phyloP scores from a whole-genome alignment of 148 eudicot genomes.

The Vaccinium macrocarpon region DNA sequence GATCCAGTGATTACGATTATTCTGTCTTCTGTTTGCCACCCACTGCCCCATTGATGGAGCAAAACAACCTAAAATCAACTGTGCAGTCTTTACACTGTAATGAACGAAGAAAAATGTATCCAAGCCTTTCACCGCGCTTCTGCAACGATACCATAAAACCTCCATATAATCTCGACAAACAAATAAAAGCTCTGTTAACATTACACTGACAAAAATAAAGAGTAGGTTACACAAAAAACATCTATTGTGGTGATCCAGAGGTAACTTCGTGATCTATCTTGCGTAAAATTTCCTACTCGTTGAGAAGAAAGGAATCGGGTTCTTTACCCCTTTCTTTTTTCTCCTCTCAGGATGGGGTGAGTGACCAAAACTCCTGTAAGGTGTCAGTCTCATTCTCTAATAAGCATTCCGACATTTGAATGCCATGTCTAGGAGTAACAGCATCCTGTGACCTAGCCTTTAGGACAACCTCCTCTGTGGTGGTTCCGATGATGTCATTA shows the following conservation, averaged over 20 bases:
- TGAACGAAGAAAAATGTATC: not conserved
- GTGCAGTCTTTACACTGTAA: not conserved
- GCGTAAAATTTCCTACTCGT: not conserved
- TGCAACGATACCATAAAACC: not conserved
- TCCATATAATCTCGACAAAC: not conserved
- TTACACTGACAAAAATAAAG: not conserved
- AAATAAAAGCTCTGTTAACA: not conserved
- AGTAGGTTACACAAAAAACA: not conserved
- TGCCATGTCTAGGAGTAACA: constrained; percentile 17
- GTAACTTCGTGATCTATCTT: not conserved
- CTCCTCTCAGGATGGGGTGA: not conserved
- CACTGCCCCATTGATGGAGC: not conserved
- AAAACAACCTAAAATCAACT: not conserved
- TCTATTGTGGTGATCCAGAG: not conserved
- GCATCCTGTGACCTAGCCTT: constrained; percentile 44
- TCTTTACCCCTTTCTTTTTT: not conserved
- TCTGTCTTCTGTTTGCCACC: too few species aligned
- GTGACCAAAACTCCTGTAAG: not conserved
- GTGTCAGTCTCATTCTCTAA: not conserved
- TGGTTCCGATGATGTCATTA: constrained; percentile 80
- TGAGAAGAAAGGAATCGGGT: not conserved
- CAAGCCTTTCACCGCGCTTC: not conserved
- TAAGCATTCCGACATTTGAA: not conserved
- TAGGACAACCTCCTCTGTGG: constrained; percentile 75
- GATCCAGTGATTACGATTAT: too few species aligned